A percentile compares a stretch with the other conserved stretches of the same genome.
Conservation (phyloP, 176 grass and related monocot genomes). For the Rhynchospora breviuscula region DNA sequence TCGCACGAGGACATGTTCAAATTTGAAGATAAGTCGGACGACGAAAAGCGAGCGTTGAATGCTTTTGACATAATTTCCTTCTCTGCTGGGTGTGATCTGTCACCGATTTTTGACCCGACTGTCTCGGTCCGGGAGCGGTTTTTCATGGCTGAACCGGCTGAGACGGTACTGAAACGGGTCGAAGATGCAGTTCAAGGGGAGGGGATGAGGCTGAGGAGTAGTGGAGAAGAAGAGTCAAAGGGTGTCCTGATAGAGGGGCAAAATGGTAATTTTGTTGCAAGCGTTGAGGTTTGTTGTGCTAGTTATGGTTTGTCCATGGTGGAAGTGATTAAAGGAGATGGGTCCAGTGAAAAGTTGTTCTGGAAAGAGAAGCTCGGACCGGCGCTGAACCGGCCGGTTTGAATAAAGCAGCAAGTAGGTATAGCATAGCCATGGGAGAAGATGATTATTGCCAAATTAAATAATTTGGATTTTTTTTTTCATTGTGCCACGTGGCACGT, state of each 20-base stretch:
- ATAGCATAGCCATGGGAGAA: background rate
- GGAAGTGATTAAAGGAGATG: conserved; percentile 45
- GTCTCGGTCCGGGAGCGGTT: conserved; percentile 40
- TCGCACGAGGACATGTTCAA: conserved; percentile 31
- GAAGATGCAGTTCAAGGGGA: conserved; percentile 26
- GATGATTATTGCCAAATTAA: background rate
- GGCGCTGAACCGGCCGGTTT: conserved; percentile 32
- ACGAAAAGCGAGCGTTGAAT: conserved; percentile 35
- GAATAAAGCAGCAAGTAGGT: background rate
- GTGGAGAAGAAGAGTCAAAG: conserved; percentile 25
- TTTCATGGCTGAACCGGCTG: conserved; percentile 26
- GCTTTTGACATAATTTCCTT: conserved; percentile 84
- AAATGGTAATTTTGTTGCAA: conserved; percentile 41
- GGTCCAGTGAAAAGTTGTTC: conserved; percentile 27
- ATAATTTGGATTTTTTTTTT: background rate
- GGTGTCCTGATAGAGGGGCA: conserved; percentile 35
- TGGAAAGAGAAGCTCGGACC: conserved; percentile 56
- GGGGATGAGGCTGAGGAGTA: conserved; percentile 23
- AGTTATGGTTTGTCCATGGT: conserved; percentile 46
- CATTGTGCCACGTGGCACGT: background rate
- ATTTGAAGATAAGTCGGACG: conserved; percentile 27
- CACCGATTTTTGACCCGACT: conserved; percentile 34
- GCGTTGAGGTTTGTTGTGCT: conserved; percentile 34
- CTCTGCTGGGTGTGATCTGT: conserved; percentile 57
- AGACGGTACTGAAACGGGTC: conserved; percentile 26